These are phyloP conservation scores for Cupressus sempervirens DNA, from an alignment of 75 land plant species.

Conservation along the genomic window DNA sequence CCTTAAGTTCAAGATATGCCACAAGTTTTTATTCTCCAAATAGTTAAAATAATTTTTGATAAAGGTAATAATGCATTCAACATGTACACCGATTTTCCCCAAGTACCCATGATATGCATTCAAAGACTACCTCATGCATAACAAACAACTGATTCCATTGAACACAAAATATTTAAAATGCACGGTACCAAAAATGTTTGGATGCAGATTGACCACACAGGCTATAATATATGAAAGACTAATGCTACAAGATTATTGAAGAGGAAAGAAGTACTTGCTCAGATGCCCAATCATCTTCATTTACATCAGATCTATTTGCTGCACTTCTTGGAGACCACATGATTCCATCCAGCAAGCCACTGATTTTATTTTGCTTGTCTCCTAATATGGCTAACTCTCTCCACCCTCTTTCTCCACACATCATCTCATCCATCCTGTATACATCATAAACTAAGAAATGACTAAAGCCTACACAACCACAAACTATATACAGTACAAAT, in stretches of 20 bases:
- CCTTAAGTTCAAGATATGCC: not conserved
- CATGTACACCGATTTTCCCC: not conserved
- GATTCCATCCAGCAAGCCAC: constrained; percentile 14
- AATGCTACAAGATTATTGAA: not conserved
- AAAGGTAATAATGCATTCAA: not conserved
- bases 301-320: constrained; percentile 17
- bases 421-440: constrained; percentile 46
- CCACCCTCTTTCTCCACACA: constrained; percentile 36
- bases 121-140: not conserved
- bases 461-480: not conserved
- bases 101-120: not conserved
- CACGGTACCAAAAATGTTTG: not conserved
- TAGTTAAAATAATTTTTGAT: not conserved
- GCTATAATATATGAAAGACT: not conserved
- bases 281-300: constrained; percentile 23
- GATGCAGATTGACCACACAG: not conserved
- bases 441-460: not conserved
- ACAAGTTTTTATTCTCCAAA: not conserved
- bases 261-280: constrained; percentile 19
- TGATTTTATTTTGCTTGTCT: constrained; percentile 18
- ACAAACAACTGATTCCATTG: not conserved
- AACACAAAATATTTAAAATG: not conserved
- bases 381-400: constrained; percentile 26
- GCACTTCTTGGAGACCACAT: constrained; percentile 11
- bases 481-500: not conserved